These are phyloP conservation scores for Phyllosticta citribraziliensis DNA, from an alignment of 2,329 filamentous ascomycete species.

Conservation along the genomic window DNA sequence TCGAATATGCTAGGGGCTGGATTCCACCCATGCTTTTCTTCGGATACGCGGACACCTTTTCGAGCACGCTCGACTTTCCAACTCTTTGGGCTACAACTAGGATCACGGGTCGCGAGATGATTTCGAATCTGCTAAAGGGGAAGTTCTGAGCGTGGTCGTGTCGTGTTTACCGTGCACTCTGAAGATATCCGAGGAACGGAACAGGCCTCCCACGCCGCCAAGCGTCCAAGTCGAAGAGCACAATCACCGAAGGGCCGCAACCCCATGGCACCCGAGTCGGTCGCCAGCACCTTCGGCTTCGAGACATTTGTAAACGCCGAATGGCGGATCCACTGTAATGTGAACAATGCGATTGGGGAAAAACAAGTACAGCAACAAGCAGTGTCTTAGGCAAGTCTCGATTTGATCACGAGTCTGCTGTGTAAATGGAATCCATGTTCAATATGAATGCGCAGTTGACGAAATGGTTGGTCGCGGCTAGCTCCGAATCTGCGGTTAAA, in stretches of 20 bases:
- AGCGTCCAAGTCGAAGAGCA: background rate
- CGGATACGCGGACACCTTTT: slow-evolving; percentile 72
- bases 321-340: background rate
- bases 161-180: background rate
- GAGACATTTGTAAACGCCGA: background rate
- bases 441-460: background rate
- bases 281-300: background rate
- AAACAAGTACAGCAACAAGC: background rate
- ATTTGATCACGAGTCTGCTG: background rate
- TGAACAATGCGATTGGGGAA: background rate
- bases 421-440: background rate
- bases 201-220: background rate
- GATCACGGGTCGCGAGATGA: slow-evolving; percentile 68
- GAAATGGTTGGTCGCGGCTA: background rate
- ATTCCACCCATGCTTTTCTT: slow-evolving; percentile 90
- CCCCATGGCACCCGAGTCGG: background rate
- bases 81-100: slow-evolving; percentile 71
- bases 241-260: background rate
- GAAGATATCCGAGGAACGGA: background rate
- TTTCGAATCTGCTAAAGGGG: slow-evolving; percentile 56
- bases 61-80: slow-evolving; percentile 73
- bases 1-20: slow-evolving; percentile 81
- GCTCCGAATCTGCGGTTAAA: background rate
- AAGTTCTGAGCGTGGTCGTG: slow-evolving; percentile 49
- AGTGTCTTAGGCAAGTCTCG: background rate